These are phyloP conservation scores for Stenogyne calaminthoides DNA, from an alignment of 305 asterid genomes.

Conservation along the genomic window DNA sequence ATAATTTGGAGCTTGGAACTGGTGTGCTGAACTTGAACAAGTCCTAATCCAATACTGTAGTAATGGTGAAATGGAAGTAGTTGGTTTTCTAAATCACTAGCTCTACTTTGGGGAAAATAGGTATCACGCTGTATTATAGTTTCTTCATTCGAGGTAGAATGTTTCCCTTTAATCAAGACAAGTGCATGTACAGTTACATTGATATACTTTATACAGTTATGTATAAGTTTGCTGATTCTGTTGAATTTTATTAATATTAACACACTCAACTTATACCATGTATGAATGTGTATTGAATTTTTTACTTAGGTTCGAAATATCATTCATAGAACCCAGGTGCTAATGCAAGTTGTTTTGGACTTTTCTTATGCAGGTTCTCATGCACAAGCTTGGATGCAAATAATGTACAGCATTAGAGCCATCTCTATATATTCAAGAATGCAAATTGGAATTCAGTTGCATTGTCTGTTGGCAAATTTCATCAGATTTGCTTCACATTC, in stretches of 20 bases:
- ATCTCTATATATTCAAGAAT: constrained; percentile 27
- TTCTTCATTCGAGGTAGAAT: not conserved
- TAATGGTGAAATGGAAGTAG: not conserved
- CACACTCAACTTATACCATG: not conserved
- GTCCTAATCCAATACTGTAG: not conserved
- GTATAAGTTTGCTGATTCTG: not conserved
- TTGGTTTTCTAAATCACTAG: not conserved
- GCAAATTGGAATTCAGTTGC: constrained; percentile 20
- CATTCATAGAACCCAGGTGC: not conserved
- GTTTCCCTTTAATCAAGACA: not conserved
- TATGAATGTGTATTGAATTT: not conserved
- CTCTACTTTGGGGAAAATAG: not conserved
- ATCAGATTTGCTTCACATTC: constrained; percentile 17
- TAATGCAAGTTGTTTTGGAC: constrained; percentile 13
- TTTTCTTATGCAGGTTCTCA: constrained; percentile 30
- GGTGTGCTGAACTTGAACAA: not conserved
- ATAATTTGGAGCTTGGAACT: too few species aligned
- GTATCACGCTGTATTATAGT: not conserved
- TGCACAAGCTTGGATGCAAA: constrained; percentile 12
- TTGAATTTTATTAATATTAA: not conserved
- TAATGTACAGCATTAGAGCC: constrained; percentile 22
- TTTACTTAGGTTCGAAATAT: not conserved
- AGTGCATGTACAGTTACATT: not conserved
- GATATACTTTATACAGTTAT: not conserved
- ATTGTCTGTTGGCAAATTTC: not conserved